Conservation (phyloP, 768 basidiomycete species). For the Exsudoporus frostii region DNA sequence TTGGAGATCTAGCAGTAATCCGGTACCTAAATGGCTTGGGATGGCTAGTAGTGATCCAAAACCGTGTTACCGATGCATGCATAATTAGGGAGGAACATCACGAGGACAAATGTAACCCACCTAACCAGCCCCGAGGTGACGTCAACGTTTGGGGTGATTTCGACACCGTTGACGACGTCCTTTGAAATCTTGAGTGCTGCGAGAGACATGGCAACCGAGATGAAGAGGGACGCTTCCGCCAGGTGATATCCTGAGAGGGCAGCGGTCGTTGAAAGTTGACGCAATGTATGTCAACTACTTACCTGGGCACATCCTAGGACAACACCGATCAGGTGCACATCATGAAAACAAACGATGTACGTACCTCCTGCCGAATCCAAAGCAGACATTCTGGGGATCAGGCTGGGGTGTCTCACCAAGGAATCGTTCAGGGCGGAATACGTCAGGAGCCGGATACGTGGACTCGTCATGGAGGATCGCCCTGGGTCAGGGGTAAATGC, state of each 20-base stretch:
- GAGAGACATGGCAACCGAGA: slow-evolving; percentile 35
- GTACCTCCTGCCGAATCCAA: no score
- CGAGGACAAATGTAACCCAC: slow-evolving; percentile 35
- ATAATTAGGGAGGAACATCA: no score
- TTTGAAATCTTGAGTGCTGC: slow-evolving; percentile 44
- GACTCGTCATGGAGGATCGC: slow-evolving; percentile 49
- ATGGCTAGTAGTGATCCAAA: slow-evolving; percentile 33
- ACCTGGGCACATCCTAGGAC: slow-evolving; percentile 20
- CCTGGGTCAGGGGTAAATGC: slow-evolving; percentile 36
- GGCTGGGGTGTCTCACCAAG: slow-evolving; percentile 20
- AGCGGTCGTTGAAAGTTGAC: neutral
- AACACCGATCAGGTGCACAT: neutral
- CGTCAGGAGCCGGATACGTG: slow-evolving; percentile 31
- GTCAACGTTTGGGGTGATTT: slow-evolving; percentile 44
- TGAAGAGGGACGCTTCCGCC: neutral
- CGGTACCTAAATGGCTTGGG: slow-evolving; percentile 54
- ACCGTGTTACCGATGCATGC: neutral
- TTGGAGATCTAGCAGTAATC: slow-evolving; percentile 51
- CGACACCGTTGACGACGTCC: slow-evolving; percentile 37
- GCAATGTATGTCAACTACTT: neutral
- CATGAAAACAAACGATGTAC: no score
- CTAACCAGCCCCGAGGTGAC: slow-evolving; percentile 41
- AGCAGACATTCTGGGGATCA: slow-evolving; percentile 16
- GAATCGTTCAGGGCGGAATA: slow-evolving; percentile 36
- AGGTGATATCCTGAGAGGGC: neutral